Base-by-base conservation (phyloP, 371 early-diverging fungal genomes). In the Vittaforma corneae region DNA sequence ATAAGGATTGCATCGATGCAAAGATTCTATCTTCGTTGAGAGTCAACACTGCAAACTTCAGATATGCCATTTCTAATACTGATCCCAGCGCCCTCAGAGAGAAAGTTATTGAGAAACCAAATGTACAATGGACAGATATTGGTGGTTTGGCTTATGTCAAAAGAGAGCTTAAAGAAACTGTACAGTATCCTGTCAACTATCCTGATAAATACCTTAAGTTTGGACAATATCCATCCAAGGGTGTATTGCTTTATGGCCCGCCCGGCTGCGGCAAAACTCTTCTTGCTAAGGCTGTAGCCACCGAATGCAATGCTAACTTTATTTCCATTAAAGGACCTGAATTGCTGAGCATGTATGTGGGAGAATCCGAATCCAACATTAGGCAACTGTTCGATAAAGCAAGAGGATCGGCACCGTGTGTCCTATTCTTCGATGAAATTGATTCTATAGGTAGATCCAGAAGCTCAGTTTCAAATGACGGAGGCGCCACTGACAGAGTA, bases 401-500 rank as follows among this genome's bases (percentile, higher is more conserved):
- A 5, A 86, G 97, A 74, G 91, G 94, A 16, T 94, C 95, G 38
- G 89, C 96, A 1, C 99, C 99, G 14, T 97, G 97, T 81, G 97
- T 98, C 34, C 87, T 98, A 86, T 98, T 98, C 89, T 98, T 98
- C 85, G 99, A 98, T 78, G 99, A 98, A 83, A 83, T 99, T 78
- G 99, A 99, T 82, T 92, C 93, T 22, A 87, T 97, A 74, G 97
- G 96, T 70, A 93, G 90, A 84, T 86, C 93, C 18, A 89, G 99
- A 79, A 91, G 92, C 54, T 79, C 82, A 44, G 76, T 71, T 14
- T 88, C 85, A 52, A 92, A 93, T 32, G 93, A 91, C 70, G 88
- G 92, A 35, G 94, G 95, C 53, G 76, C 58, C 1, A 78, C 67
- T 16, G 95, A 94, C 72, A 91, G 96, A 79, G 94, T 97, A 26